Evolutionary conservation across 345 rosid species (phyloP).

Genomic region (Arabis hirsuta): DNA sequence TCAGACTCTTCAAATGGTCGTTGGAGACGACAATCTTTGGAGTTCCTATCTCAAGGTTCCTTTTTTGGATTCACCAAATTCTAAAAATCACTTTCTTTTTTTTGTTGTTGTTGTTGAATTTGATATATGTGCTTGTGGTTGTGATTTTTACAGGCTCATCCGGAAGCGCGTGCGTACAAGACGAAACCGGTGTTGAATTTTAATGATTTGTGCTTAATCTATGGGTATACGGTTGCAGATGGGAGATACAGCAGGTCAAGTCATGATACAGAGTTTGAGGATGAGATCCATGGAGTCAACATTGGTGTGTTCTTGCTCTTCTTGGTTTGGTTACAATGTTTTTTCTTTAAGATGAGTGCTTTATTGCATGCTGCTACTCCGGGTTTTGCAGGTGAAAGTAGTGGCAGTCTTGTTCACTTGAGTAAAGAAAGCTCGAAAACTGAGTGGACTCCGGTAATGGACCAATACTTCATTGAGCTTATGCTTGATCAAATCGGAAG

Average conservation of each 20-base stretch:
- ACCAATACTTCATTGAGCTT: constrained; percentile 73
- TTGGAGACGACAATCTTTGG: constrained; percentile 75
- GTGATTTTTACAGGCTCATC: constrained; percentile 60
- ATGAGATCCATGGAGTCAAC: constrained; percentile 58
- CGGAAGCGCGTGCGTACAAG: constrained; percentile 72
- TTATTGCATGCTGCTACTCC: neutral
- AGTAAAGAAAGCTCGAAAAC: constrained; percentile 61
- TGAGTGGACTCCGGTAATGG: constrained; percentile 82
- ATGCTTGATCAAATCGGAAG: constrained; percentile 76
- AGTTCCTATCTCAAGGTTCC: constrained; percentile 66
- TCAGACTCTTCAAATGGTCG: constrained; percentile 66
- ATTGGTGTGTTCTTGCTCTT: constrained; percentile 50
- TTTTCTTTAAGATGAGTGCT: neutral
- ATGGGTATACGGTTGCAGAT: constrained; percentile 79
- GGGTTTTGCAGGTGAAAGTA: constrained; percentile 56
- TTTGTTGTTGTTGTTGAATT: too few species aligned
- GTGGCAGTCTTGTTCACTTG: constrained; percentile 32
- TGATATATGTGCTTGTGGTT: constrained; percentile 17
- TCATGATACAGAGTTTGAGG: constrained; percentile 79
- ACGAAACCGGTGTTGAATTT: constrained; percentile 71
- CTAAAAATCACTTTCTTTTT: neutral
- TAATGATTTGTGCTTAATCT: constrained; percentile 72
- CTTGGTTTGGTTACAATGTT: constrained; percentile 1
- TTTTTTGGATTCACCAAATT: neutral
- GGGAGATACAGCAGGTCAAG: constrained; percentile 94